phyloP scores from a whole-genome alignment of 1,284 basidiomycete species.

The Termitomyces sp. region DNA sequence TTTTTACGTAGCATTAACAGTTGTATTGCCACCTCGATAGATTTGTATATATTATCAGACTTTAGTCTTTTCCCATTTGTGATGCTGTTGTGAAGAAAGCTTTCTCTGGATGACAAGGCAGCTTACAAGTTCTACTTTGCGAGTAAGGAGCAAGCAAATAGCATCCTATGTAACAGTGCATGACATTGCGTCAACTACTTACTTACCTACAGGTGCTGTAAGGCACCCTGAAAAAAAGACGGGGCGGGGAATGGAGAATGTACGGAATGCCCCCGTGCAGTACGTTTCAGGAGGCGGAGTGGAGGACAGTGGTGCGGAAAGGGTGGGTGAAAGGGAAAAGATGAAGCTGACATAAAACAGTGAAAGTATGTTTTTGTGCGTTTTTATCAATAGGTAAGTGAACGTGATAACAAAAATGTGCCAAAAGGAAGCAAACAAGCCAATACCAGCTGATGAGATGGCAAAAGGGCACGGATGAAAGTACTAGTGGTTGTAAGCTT shows the following conservation, averaged over 20 bases:
- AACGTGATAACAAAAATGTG: slow-evolving; percentile 29
- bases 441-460: slow-evolving; percentile 17
- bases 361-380: slow-evolving; percentile 40
- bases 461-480: slow-evolving; percentile 10
- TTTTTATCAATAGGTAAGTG: slow-evolving; percentile 30
- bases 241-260: slow-evolving; percentile 5
- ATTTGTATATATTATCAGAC: neutral
- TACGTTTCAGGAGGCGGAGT: neutral
- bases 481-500: slow-evolving; percentile 18
- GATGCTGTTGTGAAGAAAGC: neutral
- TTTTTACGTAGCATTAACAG: neutral
- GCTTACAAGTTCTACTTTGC: neutral
- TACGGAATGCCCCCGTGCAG: slow-evolving; percentile 2
- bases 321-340: slow-evolving; percentile 21
- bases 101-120: neutral
- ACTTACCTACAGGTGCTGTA: slow-evolving; percentile 35
- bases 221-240: slow-evolving; percentile 17
- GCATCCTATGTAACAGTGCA: slow-evolving; percentile 23
- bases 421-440: slow-evolving; percentile 23
- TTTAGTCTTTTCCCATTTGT: neutral
- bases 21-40: neutral
- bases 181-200: slow-evolving; percentile 38
- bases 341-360: slow-evolving; percentile 26
- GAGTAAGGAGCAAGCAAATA: slow-evolving; percentile 23
- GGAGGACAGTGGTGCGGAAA: neutral